Base-by-base conservation (phyloP, 768 basidiomycete genomes). In the Crucibulum laeve region DNA sequence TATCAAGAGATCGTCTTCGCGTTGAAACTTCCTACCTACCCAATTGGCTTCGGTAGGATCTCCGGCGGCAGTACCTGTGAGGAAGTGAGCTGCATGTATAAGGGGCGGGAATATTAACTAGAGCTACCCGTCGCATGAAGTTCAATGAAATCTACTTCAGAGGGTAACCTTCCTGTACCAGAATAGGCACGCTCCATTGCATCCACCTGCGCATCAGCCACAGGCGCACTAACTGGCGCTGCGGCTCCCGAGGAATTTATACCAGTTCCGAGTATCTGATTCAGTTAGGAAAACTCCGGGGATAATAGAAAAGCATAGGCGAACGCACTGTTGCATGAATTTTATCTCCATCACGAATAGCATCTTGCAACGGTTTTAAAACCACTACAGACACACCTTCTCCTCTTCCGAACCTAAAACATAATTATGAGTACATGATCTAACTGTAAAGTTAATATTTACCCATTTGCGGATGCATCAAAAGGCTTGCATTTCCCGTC, bases 1-100 rank as follows among this genome's bases (percentile, higher is more conserved):
- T 5, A 70, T 53, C 14, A 65, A n/a, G 2, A 70, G 46, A 6
- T 65, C 60, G 3, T 55, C 58, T 6, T 53, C 42, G 14, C 60
- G 47, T 38, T 40, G 40, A 43, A 67, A 68, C 6, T 52, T 22
- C 22, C 51, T 52, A 0, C 72, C 72, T 14, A 69, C 68, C 54
- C 66, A 68, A 40, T 74, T 76, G 6, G 67, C 67, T 49, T 76
- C 74, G 1, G 61, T 66, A 1, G 74, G 71, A 44, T 76, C 74
- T 0, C 73, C 74, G 13, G 50, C 59, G 24, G 66, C 62, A 2
- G 74, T 74, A 49, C 35, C 35, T 30, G n/a, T 30, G n/a, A 30
- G n/a, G 28, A 30, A 8, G 28, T 30, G n/a, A 30, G 8, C n/a
- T 30, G 28, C 28, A 30, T 30, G 28, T 30, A 30, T n/a, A 30